Percentiles rank a stretch among this genome's conserved stretches.
phyloP scores from a whole-genome alignment of 2,329 filamentous ascomycete species.

The Colletotrichum sp. region DNA sequence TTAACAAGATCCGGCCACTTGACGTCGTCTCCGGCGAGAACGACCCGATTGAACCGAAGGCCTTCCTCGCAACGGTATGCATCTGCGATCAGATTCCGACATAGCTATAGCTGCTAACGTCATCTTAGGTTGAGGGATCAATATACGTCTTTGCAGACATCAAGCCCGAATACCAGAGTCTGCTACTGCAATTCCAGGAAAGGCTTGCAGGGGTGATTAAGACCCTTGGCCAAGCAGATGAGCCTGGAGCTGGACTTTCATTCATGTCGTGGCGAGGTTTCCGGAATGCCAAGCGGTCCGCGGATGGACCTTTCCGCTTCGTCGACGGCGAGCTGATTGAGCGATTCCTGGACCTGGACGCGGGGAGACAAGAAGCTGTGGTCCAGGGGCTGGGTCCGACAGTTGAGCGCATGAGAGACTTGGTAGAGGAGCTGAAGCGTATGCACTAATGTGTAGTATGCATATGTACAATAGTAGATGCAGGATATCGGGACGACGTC shows the following conservation, averaged over 20 bases:
- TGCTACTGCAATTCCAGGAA: slow-evolving; percentile 82
- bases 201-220: slow-evolving; percentile 71
- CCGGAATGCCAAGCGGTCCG: slow-evolving; percentile 72
- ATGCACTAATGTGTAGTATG: slow-evolving; percentile 55
- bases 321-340: slow-evolving; percentile 93
- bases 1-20: slow-evolving; percentile 84
- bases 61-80: slow-evolving; percentile 87
- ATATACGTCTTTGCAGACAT: slow-evolving; percentile 91
- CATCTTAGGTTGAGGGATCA: slow-evolving; percentile 79
- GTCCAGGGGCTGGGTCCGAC: slow-evolving; percentile 63
- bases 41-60: slow-evolving; percentile 77
- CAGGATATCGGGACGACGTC: neutral
- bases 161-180: slow-evolving; percentile 71
- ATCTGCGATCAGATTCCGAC: neutral
- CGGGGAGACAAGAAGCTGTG: slow-evolving; percentile 58
- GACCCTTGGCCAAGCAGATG: slow-evolving; percentile 72
- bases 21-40: slow-evolving; percentile 68
- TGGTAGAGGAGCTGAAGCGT: slow-evolving; percentile 67
- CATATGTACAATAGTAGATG: neutral
- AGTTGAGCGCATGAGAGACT: slow-evolving; percentile 66
- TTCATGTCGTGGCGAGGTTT: slow-evolving; percentile 87
- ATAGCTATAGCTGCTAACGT: slow-evolving; percentile 21
- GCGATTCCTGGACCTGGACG: slow-evolving; percentile 75
- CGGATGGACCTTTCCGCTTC: slow-evolving; percentile 82
- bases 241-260: neutral